Conservation (phyloP, 2,329 filamentous ascomycete genomes). For the Talaromyces sp. region DNA sequence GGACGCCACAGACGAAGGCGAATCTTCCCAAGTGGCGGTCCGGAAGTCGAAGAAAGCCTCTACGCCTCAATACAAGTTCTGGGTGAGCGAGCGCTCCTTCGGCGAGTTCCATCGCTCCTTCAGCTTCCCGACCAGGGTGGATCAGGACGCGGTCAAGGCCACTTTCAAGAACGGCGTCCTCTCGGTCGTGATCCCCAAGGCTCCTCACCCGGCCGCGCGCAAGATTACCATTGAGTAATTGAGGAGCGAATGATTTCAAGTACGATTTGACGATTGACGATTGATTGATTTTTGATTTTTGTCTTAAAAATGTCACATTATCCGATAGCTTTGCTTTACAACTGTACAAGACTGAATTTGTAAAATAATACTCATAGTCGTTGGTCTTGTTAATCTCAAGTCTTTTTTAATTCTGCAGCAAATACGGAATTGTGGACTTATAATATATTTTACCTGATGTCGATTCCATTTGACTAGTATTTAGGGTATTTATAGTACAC, state of each 20-base stretch:
- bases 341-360: not conserved
- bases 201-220: conserved; percentile 38
- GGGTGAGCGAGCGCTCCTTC: conserved; percentile 52
- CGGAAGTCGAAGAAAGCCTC: conserved; percentile 22
- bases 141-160: conserved; percentile 53
- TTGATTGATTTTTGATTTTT: not conserved
- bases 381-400: no score
- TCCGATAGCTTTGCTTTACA: not conserved
- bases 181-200: conserved; percentile 51
- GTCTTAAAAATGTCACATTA: not conserved
- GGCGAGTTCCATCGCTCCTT: conserved; percentile 53
- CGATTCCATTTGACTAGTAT: no score
- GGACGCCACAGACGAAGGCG: conserved; percentile 15
- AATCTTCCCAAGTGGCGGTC: conserved; percentile 16
- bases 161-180: conserved; percentile 53
- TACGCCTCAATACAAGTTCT: conserved; percentile 38
- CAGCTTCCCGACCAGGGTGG: conserved; percentile 49
- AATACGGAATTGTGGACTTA: no score
- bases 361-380: no score
- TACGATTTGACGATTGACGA: not conserved
- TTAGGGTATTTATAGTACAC: no score
- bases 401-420: no score
- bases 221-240: conserved; percentile 46
- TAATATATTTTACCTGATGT: no score
- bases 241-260: not conserved